phyloP scores from a whole-genome alignment of 768 basidiomycete species.

The Collybiopsis confluens region DNA sequence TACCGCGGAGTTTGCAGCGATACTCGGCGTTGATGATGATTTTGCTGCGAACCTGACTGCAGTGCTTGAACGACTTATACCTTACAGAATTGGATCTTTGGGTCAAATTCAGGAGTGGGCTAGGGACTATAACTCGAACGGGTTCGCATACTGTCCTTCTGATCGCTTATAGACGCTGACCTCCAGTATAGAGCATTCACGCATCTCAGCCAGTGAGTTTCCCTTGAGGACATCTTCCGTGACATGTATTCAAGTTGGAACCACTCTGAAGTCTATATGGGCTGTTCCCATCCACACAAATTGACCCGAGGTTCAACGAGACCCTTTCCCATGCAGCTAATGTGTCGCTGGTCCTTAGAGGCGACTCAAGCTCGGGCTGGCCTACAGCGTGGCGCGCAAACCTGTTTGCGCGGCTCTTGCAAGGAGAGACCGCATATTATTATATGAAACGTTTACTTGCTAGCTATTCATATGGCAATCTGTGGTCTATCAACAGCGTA shows the following conservation, averaged over 20 bases:
- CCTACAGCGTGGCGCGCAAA: constrained; percentile 15
- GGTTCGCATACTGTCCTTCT: neutral
- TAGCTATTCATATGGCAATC: constrained; percentile 5
- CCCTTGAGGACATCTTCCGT: too few species aligned
- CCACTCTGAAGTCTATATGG: constrained; percentile 11
- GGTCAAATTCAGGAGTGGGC: constrained; percentile 15
- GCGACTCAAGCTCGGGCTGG: constrained; percentile 14
- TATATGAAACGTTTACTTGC: constrained; percentile 5
- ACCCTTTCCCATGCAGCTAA: constrained; percentile 14
- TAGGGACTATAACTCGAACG: constrained; percentile 8
- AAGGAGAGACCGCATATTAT: constrained; percentile 10
- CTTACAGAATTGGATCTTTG: constrained; percentile 11
- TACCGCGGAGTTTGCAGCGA: constrained; percentile 8
- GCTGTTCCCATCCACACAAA: constrained; percentile 13
- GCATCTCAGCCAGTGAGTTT: constrained; percentile 9
- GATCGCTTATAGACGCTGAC: neutral
- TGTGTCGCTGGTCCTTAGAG: constrained; percentile 9
- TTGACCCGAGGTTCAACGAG: constrained; percentile 12
- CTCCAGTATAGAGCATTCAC: constrained; percentile 5
- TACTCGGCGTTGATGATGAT: constrained; percentile 11
- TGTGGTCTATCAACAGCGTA: constrained; percentile 7
- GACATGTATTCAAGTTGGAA: too few species aligned
- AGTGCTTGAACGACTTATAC: constrained; percentile 7
- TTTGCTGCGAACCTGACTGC: constrained; percentile 8
- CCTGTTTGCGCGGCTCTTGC: constrained; percentile 12